Evolutionary conservation across 805 yeast species (phyloP).

Genomic region (Starmerella apis): DNA sequence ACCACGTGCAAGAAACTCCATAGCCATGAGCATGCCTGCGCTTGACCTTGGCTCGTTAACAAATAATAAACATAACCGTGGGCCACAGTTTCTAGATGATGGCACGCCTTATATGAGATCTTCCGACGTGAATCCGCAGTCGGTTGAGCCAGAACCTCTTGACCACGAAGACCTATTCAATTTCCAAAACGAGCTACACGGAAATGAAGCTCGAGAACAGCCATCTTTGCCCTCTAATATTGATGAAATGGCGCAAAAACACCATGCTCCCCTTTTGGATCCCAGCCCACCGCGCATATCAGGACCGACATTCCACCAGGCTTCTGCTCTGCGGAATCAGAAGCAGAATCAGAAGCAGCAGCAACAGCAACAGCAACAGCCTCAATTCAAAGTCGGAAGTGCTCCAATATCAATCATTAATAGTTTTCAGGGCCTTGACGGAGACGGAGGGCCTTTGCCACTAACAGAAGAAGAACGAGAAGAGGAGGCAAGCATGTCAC

Average conservation of each 20-base stretch:
- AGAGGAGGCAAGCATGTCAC: slow-evolving; percentile 1
- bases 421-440: slow-evolving; percentile 10
- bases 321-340: too few relatives aligned
- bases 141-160: background rate
- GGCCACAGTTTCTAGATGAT: background rate
- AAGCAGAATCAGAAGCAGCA: too few relatives aligned
- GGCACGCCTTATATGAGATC: background rate
- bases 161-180: slow-evolving; percentile 10
- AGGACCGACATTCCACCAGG: background rate
- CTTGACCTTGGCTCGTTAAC: background rate
- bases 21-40: background rate
- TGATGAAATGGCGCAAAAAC: background rate
- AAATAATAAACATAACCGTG: background rate
- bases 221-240: background rate
- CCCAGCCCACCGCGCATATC: background rate
- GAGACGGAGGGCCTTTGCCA: slow-evolving; percentile 20
- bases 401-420: slow-evolving; percentile 17
- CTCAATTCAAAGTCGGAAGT: slow-evolving; percentile 9
- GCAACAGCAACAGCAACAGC: background rate
- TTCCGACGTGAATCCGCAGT: background rate
- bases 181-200: slow-evolving; percentile 15
- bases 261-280: background rate
- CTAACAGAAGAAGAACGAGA: slow-evolving; percentile 1
- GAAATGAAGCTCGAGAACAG: background rate
- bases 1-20: background rate